These are phyloP conservation scores for Suhomyces sp. DNA, from an alignment of 805 yeast species.

Conservation along the genomic window DNA sequence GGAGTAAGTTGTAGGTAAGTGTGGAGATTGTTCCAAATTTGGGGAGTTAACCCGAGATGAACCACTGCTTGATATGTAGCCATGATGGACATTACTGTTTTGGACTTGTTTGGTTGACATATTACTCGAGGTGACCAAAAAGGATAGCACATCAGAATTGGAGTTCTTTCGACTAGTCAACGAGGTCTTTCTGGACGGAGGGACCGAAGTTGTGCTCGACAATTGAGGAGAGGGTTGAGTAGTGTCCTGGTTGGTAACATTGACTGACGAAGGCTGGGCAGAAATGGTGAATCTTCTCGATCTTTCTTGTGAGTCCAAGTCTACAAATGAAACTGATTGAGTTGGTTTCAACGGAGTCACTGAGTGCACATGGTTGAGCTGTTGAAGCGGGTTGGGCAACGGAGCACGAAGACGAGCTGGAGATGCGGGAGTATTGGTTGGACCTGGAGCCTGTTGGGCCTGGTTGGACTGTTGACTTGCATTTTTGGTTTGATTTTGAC, in stretches of 20 bases:
- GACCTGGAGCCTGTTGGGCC: no score
- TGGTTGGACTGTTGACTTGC: background rate
- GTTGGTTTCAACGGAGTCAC: slow-evolving; percentile 6
- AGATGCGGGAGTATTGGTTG: no score
- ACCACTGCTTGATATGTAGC: slow-evolving; percentile 9
- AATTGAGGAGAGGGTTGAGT: background rate
- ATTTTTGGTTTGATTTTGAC: no score
- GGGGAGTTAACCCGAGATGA: slow-evolving; percentile 22
- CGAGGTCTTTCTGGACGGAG: slow-evolving; percentile 15
- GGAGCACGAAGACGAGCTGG: no score
- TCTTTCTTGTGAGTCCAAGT: slow-evolving; percentile 34
- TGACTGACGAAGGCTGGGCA: slow-evolving; percentile 42
- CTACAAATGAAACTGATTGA: slow-evolving; percentile 36
- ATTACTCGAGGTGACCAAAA: slow-evolving; percentile 8
- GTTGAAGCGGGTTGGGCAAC: no score
- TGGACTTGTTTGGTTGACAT: slow-evolving; percentile 8
- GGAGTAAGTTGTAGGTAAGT: slow-evolving; percentile 8
- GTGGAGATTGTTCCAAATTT: slow-evolving; percentile 12
- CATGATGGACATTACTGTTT: slow-evolving; percentile 5
- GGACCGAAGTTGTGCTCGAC: slow-evolving; percentile 4
- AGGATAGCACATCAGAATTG: slow-evolving; percentile 11
- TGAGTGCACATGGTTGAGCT: slow-evolving; percentile 5
- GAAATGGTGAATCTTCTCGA: slow-evolving; percentile 42
- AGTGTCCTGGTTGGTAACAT: slow-evolving; percentile 16
- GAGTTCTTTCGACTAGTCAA: slow-evolving; percentile 8